Conservation (phyloP, 768 basidiomycete species). For the Boletus barrowsii region DNA sequence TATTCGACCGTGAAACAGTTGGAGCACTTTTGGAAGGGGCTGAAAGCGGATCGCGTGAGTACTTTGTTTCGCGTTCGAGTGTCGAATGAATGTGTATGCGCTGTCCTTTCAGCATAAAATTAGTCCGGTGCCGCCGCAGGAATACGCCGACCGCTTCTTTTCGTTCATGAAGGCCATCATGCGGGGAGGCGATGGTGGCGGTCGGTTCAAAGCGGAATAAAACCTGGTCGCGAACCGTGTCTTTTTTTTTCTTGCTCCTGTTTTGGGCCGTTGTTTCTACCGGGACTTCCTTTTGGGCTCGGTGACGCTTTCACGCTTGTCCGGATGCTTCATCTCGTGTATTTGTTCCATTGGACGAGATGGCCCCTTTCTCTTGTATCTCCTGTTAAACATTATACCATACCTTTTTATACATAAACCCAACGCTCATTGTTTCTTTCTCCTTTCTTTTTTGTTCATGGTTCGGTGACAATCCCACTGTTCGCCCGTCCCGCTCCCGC, state of each 20-base stretch:
- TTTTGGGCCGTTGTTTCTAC: too few species aligned
- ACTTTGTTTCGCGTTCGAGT: neutral
- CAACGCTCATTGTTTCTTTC: neutral
- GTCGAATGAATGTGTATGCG: slow-evolving; percentile 6
- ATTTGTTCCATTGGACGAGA: neutral
- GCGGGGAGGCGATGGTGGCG: slow-evolving; percentile 72
- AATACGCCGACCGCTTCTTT: slow-evolving; percentile 90
- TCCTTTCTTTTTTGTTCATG: too few species aligned
- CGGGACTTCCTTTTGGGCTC: too few species aligned
- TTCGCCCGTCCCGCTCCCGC: neutral
- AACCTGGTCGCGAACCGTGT: neutral
- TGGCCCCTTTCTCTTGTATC: neutral
- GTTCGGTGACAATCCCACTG: too few species aligned
- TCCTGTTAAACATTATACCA: neutral
- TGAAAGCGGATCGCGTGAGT: slow-evolving; percentile 83
- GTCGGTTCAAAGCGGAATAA: slow-evolving; percentile 45
- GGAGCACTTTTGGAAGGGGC: slow-evolving; percentile 92
- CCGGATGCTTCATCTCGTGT: slow-evolving; percentile 14
- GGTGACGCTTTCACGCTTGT: neutral
- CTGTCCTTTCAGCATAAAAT: slow-evolving; percentile 73
- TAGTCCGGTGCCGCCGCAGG: slow-evolving; percentile 82
- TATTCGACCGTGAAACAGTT: slow-evolving; percentile 72
- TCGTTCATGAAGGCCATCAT: slow-evolving; percentile 81
- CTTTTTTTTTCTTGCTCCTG: neutral
- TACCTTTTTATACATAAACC: neutral